Conservation (phyloP, 768 basidiomycete species). For the Dioszegia aurantiaca region DNA sequence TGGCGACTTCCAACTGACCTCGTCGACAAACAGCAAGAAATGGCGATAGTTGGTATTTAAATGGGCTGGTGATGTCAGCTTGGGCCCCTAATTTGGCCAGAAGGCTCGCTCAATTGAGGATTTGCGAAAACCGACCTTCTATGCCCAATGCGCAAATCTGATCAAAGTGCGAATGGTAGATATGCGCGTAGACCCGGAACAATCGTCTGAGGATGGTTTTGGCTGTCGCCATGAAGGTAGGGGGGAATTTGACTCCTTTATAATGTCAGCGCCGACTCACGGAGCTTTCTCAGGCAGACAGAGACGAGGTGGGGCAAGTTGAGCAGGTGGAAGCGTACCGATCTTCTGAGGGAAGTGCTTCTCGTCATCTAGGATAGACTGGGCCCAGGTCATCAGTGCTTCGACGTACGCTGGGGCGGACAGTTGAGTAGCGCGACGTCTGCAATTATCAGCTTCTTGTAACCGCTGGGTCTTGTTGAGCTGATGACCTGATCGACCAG, state of each 20-base stretch:
- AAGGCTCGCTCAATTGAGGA: no score
- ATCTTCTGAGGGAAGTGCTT: constrained; percentile 90
- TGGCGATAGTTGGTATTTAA: constrained; percentile 97
- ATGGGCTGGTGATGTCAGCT: constrained; percentile 63
- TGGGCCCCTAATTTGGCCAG: no score
- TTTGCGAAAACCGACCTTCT: constrained; percentile 86
- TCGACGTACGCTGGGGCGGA: constrained; percentile 77
- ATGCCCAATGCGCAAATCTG: constrained; percentile 97
- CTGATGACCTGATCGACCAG: no score
- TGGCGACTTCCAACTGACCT: no score
- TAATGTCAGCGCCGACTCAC: background rate
- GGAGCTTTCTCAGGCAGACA: no score
- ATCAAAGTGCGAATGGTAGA: constrained; percentile 99
- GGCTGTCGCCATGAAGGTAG: constrained; percentile 82
- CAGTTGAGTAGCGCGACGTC: constrained; percentile 37
- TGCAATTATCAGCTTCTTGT: background rate
- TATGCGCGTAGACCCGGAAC: constrained; percentile 96
- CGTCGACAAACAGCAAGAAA: constrained; percentile 94
- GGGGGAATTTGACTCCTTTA: constrained; percentile 85
- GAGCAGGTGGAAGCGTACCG: constrained; percentile 59
- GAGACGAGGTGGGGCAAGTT: background rate
- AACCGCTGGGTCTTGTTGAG: no score
- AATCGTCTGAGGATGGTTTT: constrained; percentile 86
- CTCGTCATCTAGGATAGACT: constrained; percentile 87
- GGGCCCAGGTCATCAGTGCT: constrained; percentile 98